Evolutionary conservation across 768 basidiomycete genomes (phyloP).

Genomic region (Boletus reticulatus): DNA sequence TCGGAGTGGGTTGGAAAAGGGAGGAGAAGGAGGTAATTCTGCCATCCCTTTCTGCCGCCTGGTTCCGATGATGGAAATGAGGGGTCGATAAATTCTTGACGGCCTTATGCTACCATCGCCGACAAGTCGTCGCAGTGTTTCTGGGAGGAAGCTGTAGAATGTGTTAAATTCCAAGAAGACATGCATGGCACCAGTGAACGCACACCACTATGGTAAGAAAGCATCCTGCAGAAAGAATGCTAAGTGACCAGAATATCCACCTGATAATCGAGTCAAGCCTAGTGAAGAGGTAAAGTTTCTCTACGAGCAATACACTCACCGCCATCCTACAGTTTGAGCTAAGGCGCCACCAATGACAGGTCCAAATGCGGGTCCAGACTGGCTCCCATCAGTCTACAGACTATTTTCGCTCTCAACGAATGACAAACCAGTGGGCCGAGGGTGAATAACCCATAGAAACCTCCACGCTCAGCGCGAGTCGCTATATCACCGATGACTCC

Average conservation of each 20-base stretch:
- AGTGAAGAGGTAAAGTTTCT: not conserved
- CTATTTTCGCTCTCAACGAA: not conserved
- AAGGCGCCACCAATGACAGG: slow-evolving; percentile 54
- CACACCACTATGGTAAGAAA: slow-evolving; percentile 12
- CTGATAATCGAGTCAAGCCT: not conserved
- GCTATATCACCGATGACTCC: slow-evolving; percentile 82
- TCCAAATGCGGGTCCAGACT: slow-evolving; percentile 56
- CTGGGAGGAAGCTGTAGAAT: slow-evolving; percentile 20
- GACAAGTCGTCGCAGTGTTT: slow-evolving; percentile 22
- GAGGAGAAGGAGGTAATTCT: slow-evolving; percentile 6
- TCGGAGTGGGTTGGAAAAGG: slow-evolving; percentile 38
- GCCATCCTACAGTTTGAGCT: slow-evolving; percentile 61
- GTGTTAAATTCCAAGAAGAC: not conserved
- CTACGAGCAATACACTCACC: slow-evolving; percentile 34
- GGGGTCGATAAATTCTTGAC: slow-evolving; percentile 25
- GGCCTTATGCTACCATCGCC: slow-evolving; percentile 31
- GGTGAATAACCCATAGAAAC: slow-evolving; percentile 66
- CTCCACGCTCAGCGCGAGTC: slow-evolving; percentile 67
- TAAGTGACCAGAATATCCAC: slow-evolving; percentile 24
- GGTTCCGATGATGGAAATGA: slow-evolving; percentile 24
- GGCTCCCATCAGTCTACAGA: not conserved
- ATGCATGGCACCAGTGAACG: not conserved
- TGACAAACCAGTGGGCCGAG: slow-evolving; percentile 58
- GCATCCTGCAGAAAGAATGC: slow-evolving; percentile 16
- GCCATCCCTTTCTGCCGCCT: slow-evolving; percentile 14